A percentile compares a stretch with the other conserved stretches of the same genome.
phyloP scores from a whole-genome alignment of 495 filamentous ascomycete species.

The Penicillium cosmopolitanum region DNA sequence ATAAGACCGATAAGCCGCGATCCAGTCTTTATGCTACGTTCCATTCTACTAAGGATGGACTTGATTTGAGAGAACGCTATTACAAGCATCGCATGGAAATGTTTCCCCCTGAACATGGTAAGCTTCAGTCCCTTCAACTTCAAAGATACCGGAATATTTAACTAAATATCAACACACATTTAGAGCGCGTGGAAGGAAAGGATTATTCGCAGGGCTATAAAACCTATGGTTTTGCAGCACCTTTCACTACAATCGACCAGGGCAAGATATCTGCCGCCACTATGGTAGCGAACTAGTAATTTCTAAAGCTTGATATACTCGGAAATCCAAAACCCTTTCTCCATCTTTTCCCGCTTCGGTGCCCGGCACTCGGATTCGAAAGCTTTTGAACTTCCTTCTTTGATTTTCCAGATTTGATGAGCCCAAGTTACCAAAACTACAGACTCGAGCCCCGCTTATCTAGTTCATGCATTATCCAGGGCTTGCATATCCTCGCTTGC shows the following conservation, averaged over 20 bases:
- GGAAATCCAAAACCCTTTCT: too few species aligned
- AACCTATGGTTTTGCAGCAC: slow-evolving; percentile 43
- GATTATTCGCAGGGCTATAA: slow-evolving; percentile 42
- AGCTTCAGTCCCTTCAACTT: neutral
- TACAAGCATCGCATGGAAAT: slow-evolving; percentile 42
- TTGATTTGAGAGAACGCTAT: slow-evolving; percentile 40
- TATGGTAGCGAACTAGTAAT: neutral
- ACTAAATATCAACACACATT: neutral
- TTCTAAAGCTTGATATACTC: neutral
- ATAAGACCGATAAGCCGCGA: slow-evolving; percentile 36
- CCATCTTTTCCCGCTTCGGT: too few species aligned
- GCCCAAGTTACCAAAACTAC: too few species aligned
- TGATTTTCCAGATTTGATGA: too few species aligned
- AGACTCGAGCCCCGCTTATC: too few species aligned
- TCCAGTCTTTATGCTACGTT: slow-evolving; percentile 51
- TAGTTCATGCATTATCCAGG: too few species aligned
- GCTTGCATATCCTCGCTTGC: too few species aligned
- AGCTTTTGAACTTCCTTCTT: too few species aligned
- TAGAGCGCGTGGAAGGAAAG: slow-evolving; percentile 39
- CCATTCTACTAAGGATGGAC: slow-evolving; percentile 39
- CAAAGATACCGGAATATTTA: neutral
- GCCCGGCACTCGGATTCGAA: too few species aligned
- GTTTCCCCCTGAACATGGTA: slow-evolving; percentile 46
- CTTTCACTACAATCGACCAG: slow-evolving; percentile 21
- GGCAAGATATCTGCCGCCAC: neutral